These are phyloP conservation scores for Hyphodiscus hymeniophilus DNA, from an alignment of 495 filamentous ascomycete species.

Conservation along the genomic window DNA sequence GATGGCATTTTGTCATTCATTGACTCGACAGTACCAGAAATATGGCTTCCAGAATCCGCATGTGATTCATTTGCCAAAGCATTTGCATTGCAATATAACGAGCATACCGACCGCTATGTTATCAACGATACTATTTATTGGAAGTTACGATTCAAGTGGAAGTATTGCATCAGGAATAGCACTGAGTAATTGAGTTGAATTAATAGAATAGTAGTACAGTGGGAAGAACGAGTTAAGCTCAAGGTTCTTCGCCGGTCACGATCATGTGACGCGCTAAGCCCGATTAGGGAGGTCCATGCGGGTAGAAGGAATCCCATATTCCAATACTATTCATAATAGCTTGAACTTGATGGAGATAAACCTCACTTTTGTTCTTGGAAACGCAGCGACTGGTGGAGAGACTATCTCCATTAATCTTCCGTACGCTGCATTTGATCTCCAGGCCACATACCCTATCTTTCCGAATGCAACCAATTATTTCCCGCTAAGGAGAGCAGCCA, in stretches of 20 bases:
- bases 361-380: conserved; percentile 41
- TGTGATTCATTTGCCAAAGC: conserved; percentile 44
- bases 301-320: too few species aligned
- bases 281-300: too few species aligned
- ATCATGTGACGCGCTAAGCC: too few species aligned
- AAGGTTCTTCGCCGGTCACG: too few species aligned
- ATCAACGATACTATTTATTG: conserved; percentile 38
- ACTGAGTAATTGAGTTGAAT: too few species aligned
- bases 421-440: conserved; percentile 42
- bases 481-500: conserved; percentile 40
- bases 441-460: conserved; percentile 32
- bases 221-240: too few species aligned
- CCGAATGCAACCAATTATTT: conserved; percentile 35
- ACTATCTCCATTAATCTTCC: conserved; percentile 40
- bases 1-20: conserved; percentile 28
- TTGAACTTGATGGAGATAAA: too few species aligned
- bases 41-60: conserved; percentile 44
- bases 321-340: too few species aligned
- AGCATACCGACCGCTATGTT: conserved; percentile 37
- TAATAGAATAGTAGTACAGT: too few species aligned
- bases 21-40: conserved; percentile 44
- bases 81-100: too few species aligned
- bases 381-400: conserved; percentile 26
- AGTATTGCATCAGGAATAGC: too few species aligned
- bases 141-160: too few species aligned